A percentile compares a stretch with the other conserved stretches of the same genome.
Conservation (phyloP, 352 stramenopile species). For the Phytophthora kernoviae region DNA sequence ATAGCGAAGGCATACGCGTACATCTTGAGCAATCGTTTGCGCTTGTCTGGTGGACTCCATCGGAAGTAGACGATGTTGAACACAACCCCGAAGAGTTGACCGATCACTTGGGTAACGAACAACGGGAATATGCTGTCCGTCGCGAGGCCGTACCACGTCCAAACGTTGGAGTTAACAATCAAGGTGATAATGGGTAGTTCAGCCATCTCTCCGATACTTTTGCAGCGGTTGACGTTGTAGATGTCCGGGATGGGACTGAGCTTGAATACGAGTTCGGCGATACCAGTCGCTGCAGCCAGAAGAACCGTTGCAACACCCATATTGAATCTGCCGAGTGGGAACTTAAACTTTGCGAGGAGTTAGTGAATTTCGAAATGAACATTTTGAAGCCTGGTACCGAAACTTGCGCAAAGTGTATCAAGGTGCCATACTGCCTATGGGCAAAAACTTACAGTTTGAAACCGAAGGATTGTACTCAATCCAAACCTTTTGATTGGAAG, state of each 20-base stretch:
- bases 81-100: conserved; percentile 13
- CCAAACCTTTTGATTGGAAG: neutral
- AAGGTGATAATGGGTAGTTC: conserved; percentile 27
- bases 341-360: neutral
- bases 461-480: too few relatives aligned
- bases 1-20: conserved; percentile 21
- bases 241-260: conserved; percentile 33
- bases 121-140: conserved; percentile 31
- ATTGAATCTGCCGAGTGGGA: neutral
- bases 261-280: conserved; percentile 24
- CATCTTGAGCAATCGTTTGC: conserved; percentile 14
- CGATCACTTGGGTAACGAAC: conserved; percentile 28
- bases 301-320: conserved; percentile 26
- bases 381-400: too few relatives aligned
- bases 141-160: conserved; percentile 32
- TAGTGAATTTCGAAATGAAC: neutral
- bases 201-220: conserved; percentile 30
- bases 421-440: neutral
- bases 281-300: conserved; percentile 22
- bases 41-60: conserved; percentile 21
- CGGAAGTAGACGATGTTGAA: conserved; percentile 37
- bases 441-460: neutral
- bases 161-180: conserved; percentile 35
- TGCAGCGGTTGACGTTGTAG: conserved; percentile 31
- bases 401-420: neutral